Conservation (phyloP, 1,284 basidiomycete genomes). For the Malassezia globosa region DNA sequence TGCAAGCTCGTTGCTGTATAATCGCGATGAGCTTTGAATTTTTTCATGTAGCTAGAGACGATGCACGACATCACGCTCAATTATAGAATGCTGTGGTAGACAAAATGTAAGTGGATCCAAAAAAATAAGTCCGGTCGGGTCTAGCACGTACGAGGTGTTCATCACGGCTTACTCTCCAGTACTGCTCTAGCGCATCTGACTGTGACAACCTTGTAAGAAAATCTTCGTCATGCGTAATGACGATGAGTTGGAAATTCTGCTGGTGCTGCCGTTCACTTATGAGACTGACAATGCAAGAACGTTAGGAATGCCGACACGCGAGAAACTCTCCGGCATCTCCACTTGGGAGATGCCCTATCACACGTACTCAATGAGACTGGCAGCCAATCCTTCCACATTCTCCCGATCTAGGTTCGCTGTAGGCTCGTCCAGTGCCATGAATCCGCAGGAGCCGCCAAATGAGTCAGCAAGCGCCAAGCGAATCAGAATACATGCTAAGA, state of each 20-base stretch:
- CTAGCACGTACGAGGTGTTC: constrained; percentile 24
- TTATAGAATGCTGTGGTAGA: constrained; percentile 2
- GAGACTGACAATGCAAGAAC: no score
- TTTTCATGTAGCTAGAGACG: background rate
- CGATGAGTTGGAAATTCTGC: constrained; percentile 89
- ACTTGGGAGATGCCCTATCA: no score
- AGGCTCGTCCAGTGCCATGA: constrained; percentile 92
- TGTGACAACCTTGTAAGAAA: constrained; percentile 36
- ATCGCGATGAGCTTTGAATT: constrained; percentile 1
- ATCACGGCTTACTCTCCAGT: constrained; percentile 41
- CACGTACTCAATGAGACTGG: constrained; percentile 63
- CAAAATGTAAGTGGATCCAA: no score
- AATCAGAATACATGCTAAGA: constrained; percentile 97
- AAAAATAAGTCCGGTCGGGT: no score
- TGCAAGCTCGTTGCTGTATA: constrained; percentile 2
- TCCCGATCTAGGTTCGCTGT: constrained; percentile 94
- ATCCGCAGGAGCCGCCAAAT: constrained; percentile 93
- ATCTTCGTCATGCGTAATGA: constrained; percentile 56
- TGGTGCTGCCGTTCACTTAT: constrained; percentile 51
- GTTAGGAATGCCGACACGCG: no score
- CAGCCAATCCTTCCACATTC: constrained; percentile 87
- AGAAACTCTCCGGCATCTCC: no score
- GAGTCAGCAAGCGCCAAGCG: constrained; percentile 93
- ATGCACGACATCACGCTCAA: constrained; percentile 11
- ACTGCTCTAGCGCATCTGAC: constrained; percentile 36